phyloP scores from a whole-genome alignment of 148 eudicot genomes.

The Rhododendron vialii region DNA sequence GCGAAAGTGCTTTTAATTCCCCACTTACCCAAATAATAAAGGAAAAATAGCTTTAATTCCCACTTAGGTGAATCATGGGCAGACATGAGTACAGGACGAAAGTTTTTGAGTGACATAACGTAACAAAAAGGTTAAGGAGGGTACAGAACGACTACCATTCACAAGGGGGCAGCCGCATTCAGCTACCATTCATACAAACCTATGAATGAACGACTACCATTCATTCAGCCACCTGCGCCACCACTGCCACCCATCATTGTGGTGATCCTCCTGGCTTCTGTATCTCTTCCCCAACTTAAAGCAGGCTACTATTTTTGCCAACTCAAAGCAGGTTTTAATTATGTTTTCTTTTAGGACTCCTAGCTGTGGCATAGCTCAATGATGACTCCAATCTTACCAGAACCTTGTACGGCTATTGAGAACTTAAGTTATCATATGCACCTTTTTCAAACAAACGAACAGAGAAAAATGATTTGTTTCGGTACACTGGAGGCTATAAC shows the following conservation, averaged over 20 bases:
- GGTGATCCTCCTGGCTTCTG: neutral
- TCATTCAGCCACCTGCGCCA: neutral
- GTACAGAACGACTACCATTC: neutral
- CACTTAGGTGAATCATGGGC: neutral
- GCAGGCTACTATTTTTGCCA: neutral
- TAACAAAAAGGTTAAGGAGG: neutral
- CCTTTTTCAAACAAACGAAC: neutral
- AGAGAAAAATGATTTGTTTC: neutral
- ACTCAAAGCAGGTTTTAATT: neutral
- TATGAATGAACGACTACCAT: neutral
- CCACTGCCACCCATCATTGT: neutral
- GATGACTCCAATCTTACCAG: too few relatives aligned
- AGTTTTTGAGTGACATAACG: neutral
- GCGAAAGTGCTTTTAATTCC: neutral
- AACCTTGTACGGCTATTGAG: neutral
- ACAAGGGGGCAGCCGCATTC: neutral
- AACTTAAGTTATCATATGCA: neutral
- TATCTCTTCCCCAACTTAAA: neutral
- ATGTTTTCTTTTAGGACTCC: neutral
- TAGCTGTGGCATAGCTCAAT: too few relatives aligned
- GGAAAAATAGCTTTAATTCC: neutral
- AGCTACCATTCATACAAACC: neutral
- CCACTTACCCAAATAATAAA: too few relatives aligned
- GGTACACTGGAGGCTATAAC: neutral
- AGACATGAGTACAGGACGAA: neutral